Base-by-base conservation (phyloP, 768 basidiomycete genomes). In the Lactifluus hygrophoroides region DNA sequence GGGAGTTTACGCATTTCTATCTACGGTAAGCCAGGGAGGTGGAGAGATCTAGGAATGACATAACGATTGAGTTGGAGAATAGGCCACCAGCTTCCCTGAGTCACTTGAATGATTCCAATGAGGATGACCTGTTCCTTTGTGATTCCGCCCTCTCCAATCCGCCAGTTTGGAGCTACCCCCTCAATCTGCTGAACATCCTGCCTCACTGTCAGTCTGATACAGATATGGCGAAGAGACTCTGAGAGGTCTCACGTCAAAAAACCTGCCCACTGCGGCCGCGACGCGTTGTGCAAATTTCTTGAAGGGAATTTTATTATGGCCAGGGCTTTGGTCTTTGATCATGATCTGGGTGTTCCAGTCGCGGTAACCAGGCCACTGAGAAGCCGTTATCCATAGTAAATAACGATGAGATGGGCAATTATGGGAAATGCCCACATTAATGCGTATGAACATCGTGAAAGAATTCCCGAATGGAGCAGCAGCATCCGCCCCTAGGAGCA, bases 71-170 rank as follows among this genome's bases (percentile, higher is more conserved):
- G 49, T 13, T 60, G 59, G 8, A 60, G 59, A 4, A 60, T 60
- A 14, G 59, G 59, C 3, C 56, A 54, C 59, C 59, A 60, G 17
- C 59, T 60, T 9, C 59, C 59, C 28, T 56, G 59, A 1, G 59
- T 51, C 42, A 60, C 58, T 2, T 60, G 58, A 1, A 60, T 37
- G 5, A 23, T 17, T 6, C 58, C 58, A 1, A 60, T 30, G 5
- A 60, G 21, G 4, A 43, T 43, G 13, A 60, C 48, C 0, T 51
- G 42, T 6, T 50, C 40, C 9, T 11, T 60, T 7, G 47, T 50
- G 40, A 60, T 50, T 2, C 35, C 42, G 7, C 54, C 53, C 0
- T 5, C 5, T 7, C 48, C 53, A 11, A 60, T 9, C 2, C 44
- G 40, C 58, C 58, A 60, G 16, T 38, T 49, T 21, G 47, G 34